Percentiles rank a stretch among this genome's conserved stretches.
These are phyloP conservation scores for Antitrichia curtipendula DNA, from an alignment of 225 moss, liverwort and hornwort species.

Conservation along the genomic window DNA sequence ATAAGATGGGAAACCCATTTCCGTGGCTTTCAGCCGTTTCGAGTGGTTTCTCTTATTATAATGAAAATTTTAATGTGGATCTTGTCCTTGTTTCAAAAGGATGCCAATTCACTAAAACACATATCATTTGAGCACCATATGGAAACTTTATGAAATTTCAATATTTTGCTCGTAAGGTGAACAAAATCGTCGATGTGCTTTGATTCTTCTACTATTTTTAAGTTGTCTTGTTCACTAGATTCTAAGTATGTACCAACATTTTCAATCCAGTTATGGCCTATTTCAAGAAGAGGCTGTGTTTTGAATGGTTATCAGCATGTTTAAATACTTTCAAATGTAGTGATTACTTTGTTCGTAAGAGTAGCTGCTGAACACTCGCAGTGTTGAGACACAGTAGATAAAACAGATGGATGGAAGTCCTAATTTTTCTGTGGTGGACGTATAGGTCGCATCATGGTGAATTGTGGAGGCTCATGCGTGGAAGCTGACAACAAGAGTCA, in stretches of 20 bases:
- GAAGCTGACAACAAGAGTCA: conserved; percentile 36
- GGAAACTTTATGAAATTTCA: no score
- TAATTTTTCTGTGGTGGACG: neutral
- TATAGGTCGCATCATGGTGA: conserved; percentile 68
- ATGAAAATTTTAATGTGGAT: neutral
- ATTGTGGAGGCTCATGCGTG: conserved; percentile 88
- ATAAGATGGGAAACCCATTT: neutral
- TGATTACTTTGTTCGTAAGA: neutral
- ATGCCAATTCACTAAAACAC: no score
- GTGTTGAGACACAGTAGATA: neutral
- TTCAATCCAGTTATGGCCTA: neutral
- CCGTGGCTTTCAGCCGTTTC: neutral
- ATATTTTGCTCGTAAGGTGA: neutral
- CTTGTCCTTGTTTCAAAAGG: neutral
- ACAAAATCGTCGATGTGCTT: neutral
- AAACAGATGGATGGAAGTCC: neutral
- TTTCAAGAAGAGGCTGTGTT: neutral
- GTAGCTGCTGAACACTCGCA: neutral
- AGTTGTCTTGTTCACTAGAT: neutral
- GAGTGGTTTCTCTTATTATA: neutral
- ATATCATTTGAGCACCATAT: neutral
- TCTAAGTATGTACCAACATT: neutral
- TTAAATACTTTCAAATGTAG: neutral
- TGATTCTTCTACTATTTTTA: neutral
- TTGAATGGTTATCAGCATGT: neutral